phyloP scores from a whole-genome alignment of 2,329 filamentous ascomycete species.

The Aspergillus cejpii region DNA sequence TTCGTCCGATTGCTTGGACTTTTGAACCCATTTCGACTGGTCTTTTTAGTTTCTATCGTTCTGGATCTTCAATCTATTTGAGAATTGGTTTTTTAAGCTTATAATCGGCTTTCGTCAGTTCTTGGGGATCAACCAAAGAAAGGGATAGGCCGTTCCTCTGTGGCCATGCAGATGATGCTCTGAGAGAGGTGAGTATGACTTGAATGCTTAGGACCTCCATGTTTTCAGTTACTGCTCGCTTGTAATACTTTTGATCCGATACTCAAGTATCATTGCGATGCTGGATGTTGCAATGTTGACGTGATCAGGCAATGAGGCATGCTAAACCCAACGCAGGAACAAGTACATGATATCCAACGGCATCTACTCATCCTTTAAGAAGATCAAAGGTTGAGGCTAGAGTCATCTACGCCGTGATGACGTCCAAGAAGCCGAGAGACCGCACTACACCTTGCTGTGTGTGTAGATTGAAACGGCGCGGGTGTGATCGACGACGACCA shows the following conservation, averaged over 20 bases:
- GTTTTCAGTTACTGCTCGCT: background rate
- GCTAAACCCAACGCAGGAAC: background rate
- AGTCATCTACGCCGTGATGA: background rate
- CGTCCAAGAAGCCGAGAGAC: background rate
- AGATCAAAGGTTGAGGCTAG: background rate
- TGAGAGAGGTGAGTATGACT: too few relatives aligned
- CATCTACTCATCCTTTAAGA: background rate
- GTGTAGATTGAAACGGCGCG: slow-evolving; percentile 1
- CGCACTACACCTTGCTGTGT: background rate
- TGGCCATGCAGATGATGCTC: too few relatives aligned
- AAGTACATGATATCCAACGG: background rate
- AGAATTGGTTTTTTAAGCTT: too few relatives aligned
- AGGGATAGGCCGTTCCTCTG: too few relatives aligned
- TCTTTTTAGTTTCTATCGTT: too few relatives aligned
- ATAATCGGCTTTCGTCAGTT: too few relatives aligned
- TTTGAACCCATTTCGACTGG: too few relatives aligned
- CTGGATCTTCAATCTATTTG: too few relatives aligned
- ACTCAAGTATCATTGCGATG: background rate
- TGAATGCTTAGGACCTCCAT: too few relatives aligned
- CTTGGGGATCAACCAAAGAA: too few relatives aligned
- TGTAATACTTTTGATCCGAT: background rate
- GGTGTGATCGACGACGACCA: slow-evolving; percentile 2
- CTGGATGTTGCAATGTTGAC: background rate
- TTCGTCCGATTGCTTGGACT: too few relatives aligned
- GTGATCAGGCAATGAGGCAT: background rate